Evolutionary conservation across 305 asterid species (phyloP).

Genomic region (Rubia occidens): DNA sequence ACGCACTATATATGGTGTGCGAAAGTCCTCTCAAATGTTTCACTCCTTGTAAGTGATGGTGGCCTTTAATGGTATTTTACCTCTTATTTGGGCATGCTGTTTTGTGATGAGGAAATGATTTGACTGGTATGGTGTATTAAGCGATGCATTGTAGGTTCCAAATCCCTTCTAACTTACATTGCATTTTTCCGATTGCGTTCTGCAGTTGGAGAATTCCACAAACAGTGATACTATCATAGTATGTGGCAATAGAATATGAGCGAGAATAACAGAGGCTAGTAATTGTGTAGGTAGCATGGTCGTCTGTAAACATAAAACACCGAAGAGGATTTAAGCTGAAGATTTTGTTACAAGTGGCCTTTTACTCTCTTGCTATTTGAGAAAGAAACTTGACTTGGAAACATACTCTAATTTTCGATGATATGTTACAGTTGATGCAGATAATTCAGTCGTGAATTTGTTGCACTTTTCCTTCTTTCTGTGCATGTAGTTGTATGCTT

Average conservation of each 20-base stretch:
- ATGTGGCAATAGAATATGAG: too few relatives aligned
- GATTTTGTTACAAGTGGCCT: too few relatives aligned
- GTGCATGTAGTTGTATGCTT: not conserved
- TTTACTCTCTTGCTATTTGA: not conserved
- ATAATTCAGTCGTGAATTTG: not conserved
- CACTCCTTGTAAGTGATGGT: not conserved
- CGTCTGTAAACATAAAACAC: too few relatives aligned
- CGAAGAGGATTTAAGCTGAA: too few relatives aligned
- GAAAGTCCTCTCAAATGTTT: not conserved
- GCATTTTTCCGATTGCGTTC: not conserved
- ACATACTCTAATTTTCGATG: too few relatives aligned
- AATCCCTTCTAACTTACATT: not conserved
- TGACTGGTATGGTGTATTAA: not conserved
- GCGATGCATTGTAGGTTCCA: not conserved
- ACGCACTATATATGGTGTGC: not conserved
- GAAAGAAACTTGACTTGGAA: not conserved
- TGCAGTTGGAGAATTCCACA: not conserved
- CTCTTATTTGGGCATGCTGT: not conserved
- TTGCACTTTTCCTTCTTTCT: not conserved
- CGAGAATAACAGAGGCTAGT: too few relatives aligned
- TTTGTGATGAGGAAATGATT: not conserved
- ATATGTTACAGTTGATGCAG: not conserved
- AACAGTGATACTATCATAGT: not conserved
- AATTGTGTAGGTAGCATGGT: too few relatives aligned
- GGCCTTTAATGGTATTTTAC: not conserved